Conservation (phyloP, 371 early-diverging fungal species). For the Haplosporangium sp. region DNA sequence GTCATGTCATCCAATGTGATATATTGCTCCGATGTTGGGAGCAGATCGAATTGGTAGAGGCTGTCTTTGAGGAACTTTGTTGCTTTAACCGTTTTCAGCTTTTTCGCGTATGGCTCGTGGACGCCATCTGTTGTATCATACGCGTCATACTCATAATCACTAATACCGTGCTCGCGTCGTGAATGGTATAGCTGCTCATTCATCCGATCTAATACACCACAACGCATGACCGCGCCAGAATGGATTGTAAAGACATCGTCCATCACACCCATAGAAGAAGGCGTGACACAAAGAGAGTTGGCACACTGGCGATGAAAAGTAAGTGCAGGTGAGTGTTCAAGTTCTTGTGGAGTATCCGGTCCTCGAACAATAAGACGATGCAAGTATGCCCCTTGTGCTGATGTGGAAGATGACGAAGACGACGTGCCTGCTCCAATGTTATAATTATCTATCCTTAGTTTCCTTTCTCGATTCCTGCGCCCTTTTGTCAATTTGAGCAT, state of each 20-base stretch:
- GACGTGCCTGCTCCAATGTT: background rate
- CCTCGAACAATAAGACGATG: conserved; percentile 43
- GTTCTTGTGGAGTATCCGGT: conserved; percentile 57
- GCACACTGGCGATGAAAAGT: conserved; percentile 68
- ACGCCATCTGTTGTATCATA: conserved; percentile 9
- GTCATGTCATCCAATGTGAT: conserved; percentile 5
- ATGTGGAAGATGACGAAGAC: background rate
- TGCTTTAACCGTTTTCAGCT: conserved; percentile 35
- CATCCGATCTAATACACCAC: conserved; percentile 55
- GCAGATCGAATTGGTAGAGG: conserved; percentile 49
- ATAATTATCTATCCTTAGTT: conserved; percentile 14
- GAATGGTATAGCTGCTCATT: conserved; percentile 5
- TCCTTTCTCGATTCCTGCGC: conserved; percentile 33
- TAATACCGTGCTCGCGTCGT: conserved; percentile 5
- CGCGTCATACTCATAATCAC: conserved; percentile 42
- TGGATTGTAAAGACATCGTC: conserved; percentile 65
- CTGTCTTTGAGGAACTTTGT: conserved; percentile 62
- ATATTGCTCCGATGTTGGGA: conserved; percentile 43
- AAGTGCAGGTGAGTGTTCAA: conserved; percentile 63
- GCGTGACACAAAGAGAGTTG: conserved; percentile 59
- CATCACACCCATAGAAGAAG: conserved; percentile 59
- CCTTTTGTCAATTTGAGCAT: conserved; percentile 41
- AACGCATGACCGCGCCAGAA: conserved; percentile 61
- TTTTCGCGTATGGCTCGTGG: conserved; percentile 10
- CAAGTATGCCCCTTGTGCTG: conserved; percentile 9